These are phyloP conservation scores for cucumber (Cucumis sativus) DNA, from an alignment of 306 rosid genomes.

Conservation along the genomic window DNA sequence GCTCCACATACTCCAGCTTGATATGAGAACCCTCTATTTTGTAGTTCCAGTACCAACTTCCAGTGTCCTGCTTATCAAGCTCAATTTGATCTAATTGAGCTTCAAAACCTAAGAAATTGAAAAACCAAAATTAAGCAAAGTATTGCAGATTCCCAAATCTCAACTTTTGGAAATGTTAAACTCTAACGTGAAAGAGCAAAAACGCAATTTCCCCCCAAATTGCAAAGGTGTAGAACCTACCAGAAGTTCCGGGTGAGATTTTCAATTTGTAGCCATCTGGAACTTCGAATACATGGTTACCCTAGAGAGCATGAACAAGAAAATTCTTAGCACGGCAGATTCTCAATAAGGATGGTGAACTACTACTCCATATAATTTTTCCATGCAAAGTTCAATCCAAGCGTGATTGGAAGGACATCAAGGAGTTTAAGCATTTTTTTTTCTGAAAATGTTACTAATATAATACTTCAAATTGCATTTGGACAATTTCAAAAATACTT, in stretches of 20 bases:
- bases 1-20: constrained; percentile 48
- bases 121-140: background rate
- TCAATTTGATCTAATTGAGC: constrained; percentile 44
- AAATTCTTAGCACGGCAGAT: background rate
- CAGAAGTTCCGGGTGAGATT: constrained; percentile 50
- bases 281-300: constrained; percentile 75
- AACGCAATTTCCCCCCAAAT: background rate
- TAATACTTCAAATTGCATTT: background rate
- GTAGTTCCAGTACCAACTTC: constrained; percentile 92
- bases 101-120: constrained; percentile 33
- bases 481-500: background rate
- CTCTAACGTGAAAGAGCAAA: background rate
- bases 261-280: constrained; percentile 72
- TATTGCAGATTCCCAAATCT: background rate
- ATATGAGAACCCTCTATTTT: constrained; percentile 48
- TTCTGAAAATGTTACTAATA: background rate
- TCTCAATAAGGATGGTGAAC: background rate
- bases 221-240: constrained; percentile 12
- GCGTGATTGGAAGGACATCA: background rate
- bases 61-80: constrained; percentile 42
- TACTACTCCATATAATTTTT: background rate
- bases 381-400: background rate
- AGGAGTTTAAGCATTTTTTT: background rate
- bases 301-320: constrained; percentile 32
- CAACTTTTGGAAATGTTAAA: background rate